Conservation (phyloP, 331 rosid genomes). For the Arachis monticola region DNA sequence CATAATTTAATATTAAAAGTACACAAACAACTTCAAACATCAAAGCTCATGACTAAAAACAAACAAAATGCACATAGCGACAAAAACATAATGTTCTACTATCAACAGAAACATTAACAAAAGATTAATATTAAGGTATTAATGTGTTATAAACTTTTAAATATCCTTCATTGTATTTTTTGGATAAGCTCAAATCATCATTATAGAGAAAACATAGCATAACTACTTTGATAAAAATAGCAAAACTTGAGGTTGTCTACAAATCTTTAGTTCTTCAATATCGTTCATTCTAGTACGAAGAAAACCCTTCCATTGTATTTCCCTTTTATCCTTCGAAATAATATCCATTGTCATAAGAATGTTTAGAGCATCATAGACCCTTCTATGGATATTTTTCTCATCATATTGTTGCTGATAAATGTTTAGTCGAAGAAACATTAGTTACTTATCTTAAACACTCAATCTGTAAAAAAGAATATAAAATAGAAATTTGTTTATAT, state of each 20-base stretch:
- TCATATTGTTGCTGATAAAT: constrained; percentile 92
- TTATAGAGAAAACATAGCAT: constrained; percentile 28
- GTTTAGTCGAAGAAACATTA: constrained; percentile 28
- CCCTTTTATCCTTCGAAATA: constrained; percentile 96
- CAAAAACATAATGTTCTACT: no score
- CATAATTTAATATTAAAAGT: no score
- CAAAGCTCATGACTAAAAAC: no score
- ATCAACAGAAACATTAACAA: no score
- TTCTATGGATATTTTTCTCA: constrained; percentile 92
- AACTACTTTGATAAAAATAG: not conserved
- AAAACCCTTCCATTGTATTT: constrained; percentile 97
- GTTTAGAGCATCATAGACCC: constrained; percentile 97
- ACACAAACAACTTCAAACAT: no score
- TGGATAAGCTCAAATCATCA: constrained; percentile 22
- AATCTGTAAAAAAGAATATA: constrained; percentile 14
- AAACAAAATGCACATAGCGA: no score
- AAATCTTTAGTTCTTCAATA: constrained; percentile 92
- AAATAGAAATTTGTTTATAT: constrained; percentile 5
- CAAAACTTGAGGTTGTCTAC: constrained; percentile 33
- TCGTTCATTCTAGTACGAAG: constrained; percentile 88
- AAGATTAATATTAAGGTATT: constrained; percentile 35
- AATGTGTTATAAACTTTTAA: not conserved
- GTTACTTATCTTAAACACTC: constrained; percentile 28
- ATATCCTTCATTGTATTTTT: constrained; percentile 24
- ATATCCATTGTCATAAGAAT: constrained; percentile 99